phyloP scores from a whole-genome alignment of 345 rosid genomes.

The Odontarrhena argentea region DNA sequence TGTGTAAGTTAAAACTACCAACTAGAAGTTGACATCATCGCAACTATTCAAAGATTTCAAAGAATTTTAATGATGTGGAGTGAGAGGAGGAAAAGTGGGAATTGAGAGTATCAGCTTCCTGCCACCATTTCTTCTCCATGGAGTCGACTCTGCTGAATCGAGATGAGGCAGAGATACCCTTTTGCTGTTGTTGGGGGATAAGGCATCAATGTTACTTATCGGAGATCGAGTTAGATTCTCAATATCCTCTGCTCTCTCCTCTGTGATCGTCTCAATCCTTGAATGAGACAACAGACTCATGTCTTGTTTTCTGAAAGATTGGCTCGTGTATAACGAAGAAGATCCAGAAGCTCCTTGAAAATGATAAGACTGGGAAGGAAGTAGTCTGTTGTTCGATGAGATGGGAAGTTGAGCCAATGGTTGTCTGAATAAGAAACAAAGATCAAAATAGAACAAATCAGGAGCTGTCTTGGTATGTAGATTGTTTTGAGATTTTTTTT shows the following conservation, averaged over 20 bases:
- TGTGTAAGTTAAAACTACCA: slow-evolving; percentile 19
- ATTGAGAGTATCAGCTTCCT: slow-evolving; percentile 74
- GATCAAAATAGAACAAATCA: not conserved
- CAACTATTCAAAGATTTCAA: slow-evolving; percentile 20
- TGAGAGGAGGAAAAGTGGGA: slow-evolving; percentile 86
- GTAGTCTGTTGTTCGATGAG: slow-evolving; percentile 50
- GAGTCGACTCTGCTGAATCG: slow-evolving; percentile 53
- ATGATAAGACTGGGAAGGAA: slow-evolving; percentile 20
- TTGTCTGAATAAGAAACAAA: slow-evolving; percentile 46
- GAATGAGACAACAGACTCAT: slow-evolving; percentile 24
- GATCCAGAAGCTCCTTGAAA: slow-evolving; percentile 26
- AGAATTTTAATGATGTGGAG: slow-evolving; percentile 45
- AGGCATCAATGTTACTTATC: slow-evolving; percentile 43
- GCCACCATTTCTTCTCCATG: slow-evolving; percentile 58
- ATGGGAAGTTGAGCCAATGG: slow-evolving; percentile 61
- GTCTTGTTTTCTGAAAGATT: slow-evolving; percentile 18
- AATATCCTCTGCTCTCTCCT: slow-evolving; percentile 47
- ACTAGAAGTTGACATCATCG: slow-evolving; percentile 31
- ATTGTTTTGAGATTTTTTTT: slow-evolving; percentile 25
- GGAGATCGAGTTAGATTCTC: slow-evolving; percentile 53
- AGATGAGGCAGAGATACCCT: slow-evolving; percentile 74
- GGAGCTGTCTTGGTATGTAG: not conserved
- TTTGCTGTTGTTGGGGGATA: slow-evolving; percentile 86
- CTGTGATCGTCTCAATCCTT: slow-evolving; percentile 45
- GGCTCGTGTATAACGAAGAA: not conserved